Evolutionary conservation across 2,329 filamentous ascomycete genomes (phyloP), one percentile per base, ranked within the genome.

Genomic region (Fusarium sp.): DNA sequence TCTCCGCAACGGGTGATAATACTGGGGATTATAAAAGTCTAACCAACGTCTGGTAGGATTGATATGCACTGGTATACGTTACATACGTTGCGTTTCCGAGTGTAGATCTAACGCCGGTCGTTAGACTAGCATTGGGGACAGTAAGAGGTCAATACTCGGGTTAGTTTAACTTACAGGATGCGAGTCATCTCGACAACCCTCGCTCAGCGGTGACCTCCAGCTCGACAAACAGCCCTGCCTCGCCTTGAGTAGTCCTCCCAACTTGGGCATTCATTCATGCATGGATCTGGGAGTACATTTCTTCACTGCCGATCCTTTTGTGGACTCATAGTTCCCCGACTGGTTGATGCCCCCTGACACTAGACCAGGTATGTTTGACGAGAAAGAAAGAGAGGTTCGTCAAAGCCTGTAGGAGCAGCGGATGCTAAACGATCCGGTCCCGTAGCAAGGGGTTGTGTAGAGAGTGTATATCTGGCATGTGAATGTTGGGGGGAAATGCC

Each of bases 291-390:
- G 31, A 39, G 39, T 41, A 28, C 7, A 25, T 7, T 63, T 57
- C 61, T 63, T 64, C 59, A 26, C 3, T n/a, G 65, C 41, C 9
- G 31, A 57, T 55, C 31, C 6, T 58, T 58, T 58, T 46, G 52
- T 48, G 37, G 37, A 37, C 45, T 62, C 4, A 0, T 31, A 10
- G 39, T 42, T 21, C 59, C 26, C 16, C 59, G 61, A 64, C 21
- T 64, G 59, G 23, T 13, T 39, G 14, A 13, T 28, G 43, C 19
- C 46, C 51, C 65, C 60, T 54, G 26, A 31, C 31, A 18, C 44
- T 65, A 65, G 34, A 41, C 31, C 41, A 19, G 55, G 43, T 28
- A 26, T 26, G 41, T 16, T 51, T 19, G 21, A 26, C 21, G 23
- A 51, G 31, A 26, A 7, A 39, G 18, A 41, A 37, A n/a, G n/a